Evolutionary conservation across 805 yeast species (phyloP).

Genomic region (Candida sakaeoensis): DNA sequence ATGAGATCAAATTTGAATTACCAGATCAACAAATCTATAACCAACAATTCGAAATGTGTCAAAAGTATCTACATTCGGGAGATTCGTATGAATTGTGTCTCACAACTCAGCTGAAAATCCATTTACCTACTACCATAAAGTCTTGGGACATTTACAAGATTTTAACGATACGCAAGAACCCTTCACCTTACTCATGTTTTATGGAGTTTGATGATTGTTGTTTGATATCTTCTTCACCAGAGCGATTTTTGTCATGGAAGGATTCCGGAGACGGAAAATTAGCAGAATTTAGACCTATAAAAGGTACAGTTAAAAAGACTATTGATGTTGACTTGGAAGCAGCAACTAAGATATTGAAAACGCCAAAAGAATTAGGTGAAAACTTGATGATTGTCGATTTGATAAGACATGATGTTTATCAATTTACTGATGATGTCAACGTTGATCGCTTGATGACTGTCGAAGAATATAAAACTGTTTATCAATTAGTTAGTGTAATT

Average conservation of each 20-base stretch:
- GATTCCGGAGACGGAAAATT: constrained; percentile 17
- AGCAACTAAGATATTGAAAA: constrained; percentile 64
- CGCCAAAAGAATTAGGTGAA: constrained; percentile 93
- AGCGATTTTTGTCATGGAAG: constrained; percentile 82
- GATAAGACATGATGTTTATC: constrained; percentile 85
- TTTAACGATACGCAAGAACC: constrained; percentile 62
- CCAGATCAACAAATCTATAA: constrained; percentile 58
- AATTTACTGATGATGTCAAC: constrained; percentile 58
- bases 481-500: constrained; percentile 86
- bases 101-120: constrained; percentile 67
- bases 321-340: constrained; percentile 47
- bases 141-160: constrained; percentile 83
- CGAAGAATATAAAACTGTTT: constrained; percentile 89
- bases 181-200: constrained; percentile 89
- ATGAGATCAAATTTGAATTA: constrained; percentile 32
- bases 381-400: constrained; percentile 95
- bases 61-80: constrained; percentile 65
- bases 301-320: constrained; percentile 84
- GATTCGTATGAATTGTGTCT: constrained; percentile 93
- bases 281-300: constrained; percentile 89
- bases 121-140: constrained; percentile 43
- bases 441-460: constrained; percentile 84
- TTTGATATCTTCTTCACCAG: constrained; percentile 89
- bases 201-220: constrained; percentile 63
- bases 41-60: constrained; percentile 58